Conservation (phyloP, 768 basidiomycete species). For the Amyloporia xantha region DNA sequence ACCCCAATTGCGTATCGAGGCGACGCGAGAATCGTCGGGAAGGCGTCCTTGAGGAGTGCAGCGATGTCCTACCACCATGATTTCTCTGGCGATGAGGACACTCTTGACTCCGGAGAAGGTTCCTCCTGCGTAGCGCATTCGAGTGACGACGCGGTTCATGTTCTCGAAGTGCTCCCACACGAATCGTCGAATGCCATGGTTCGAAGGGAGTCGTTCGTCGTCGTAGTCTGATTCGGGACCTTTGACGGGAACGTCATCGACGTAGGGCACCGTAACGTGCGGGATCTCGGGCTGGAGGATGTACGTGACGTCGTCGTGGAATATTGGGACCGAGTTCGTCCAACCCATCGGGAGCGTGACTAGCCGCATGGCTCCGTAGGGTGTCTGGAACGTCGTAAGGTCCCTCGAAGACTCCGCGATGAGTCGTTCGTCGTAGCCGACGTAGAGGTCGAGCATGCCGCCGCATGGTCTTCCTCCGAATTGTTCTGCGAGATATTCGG, state of each 20-base stretch:
- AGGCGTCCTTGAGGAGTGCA: slow-evolving; percentile 29
- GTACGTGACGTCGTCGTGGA: slow-evolving; percentile 28
- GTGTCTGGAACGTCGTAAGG: slow-evolving; percentile 36
- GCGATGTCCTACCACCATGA: slow-evolving; percentile 30
- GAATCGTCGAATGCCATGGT: slow-evolving; percentile 30
- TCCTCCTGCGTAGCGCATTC: slow-evolving; percentile 29
- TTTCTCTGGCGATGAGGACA: slow-evolving; percentile 21
- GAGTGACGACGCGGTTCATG: slow-evolving; percentile 31
- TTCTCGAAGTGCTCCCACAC: slow-evolving; percentile 33
- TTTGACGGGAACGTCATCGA: slow-evolving; percentile 34
- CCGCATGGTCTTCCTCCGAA: slow-evolving; percentile 16
- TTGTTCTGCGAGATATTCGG: slow-evolving; percentile 5
- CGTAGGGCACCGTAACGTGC: slow-evolving; percentile 27
- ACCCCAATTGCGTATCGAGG: slow-evolving; percentile 17
- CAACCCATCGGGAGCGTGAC: slow-evolving; percentile 34
- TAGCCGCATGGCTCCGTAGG: slow-evolving; percentile 27
- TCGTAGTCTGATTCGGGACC: slow-evolving; percentile 28
- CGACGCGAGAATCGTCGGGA: slow-evolving; percentile 21
- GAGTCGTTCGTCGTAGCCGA: slow-evolving; percentile 30
- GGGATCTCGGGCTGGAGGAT: slow-evolving; percentile 30
- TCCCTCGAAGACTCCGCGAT: slow-evolving; percentile 27
- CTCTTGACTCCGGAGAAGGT: slow-evolving; percentile 34
- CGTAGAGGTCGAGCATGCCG: slow-evolving; percentile 18
- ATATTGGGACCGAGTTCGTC: slow-evolving; percentile 34
- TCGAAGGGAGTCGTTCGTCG: slow-evolving; percentile 31